Percentiles rank a stretch among this genome's conserved stretches.
Evolutionary conservation across 2,329 filamentous ascomycete species (phyloP).

Genomic region (Tricladium varicosporioides): DNA sequence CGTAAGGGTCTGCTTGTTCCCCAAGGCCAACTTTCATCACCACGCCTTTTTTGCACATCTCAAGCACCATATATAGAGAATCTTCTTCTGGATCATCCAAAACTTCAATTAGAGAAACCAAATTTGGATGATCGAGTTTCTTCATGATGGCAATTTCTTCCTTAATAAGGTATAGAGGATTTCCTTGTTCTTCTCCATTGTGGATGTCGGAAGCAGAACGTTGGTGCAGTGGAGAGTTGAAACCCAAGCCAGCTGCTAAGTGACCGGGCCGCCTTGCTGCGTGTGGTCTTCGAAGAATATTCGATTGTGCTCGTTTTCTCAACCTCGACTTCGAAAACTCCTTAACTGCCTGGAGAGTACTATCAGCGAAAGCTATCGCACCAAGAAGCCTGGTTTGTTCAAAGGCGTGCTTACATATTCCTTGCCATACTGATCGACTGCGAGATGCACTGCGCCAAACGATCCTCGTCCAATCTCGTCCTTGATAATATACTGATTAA

Average conservation of each 20-base stretch:
- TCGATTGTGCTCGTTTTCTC: constrained; percentile 85
- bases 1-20: constrained; percentile 77
- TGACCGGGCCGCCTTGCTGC: constrained; percentile 49
- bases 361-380: too few relatives aligned
- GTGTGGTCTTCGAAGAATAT: constrained; percentile 70
- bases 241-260: constrained; percentile 42
- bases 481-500: constrained; percentile 93
- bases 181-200: constrained; percentile 59
- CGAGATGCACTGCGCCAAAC: constrained; percentile 89
- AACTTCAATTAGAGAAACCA: constrained; percentile 92
- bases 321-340: constrained; percentile 94
- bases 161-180: constrained; percentile 81
- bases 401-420: constrained; percentile 72
- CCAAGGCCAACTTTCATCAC: constrained; percentile 95
- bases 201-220: constrained; percentile 52
- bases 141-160: constrained; percentile 99
- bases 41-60: constrained; percentile 98
- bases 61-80: constrained; percentile 96
- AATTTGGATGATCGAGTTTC: constrained; percentile 89
- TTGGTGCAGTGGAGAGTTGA: constrained; percentile 44
- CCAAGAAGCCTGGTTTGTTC: background rate
- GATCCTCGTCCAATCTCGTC: constrained; percentile 97
- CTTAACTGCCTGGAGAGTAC: constrained; percentile 73
- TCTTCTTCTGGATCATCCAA: constrained; percentile 94
- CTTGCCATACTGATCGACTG: constrained; percentile 82